Base-by-base conservation (phyloP, 176 grass and related monocot species). In the Phoenix roebelenii region DNA sequence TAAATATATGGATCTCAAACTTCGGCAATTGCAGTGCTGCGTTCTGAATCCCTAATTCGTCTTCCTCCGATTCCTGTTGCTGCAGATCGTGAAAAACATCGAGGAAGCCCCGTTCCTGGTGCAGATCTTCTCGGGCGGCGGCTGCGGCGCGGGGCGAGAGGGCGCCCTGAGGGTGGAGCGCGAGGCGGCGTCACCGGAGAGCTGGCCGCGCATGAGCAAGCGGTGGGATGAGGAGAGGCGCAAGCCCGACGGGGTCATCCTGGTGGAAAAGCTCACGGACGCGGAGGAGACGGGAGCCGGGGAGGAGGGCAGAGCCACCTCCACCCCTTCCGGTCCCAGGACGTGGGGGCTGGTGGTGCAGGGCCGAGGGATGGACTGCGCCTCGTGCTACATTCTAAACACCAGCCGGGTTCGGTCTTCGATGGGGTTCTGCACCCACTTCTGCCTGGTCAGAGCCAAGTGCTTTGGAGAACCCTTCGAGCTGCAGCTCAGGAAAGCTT, bases 361-460 rank as follows among this genome's bases (percentile, higher is more conserved):
- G 52, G 79, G 79, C 51, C 55, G 72, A 55, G 79, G 79, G 24
- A 82, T 70, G 65, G 72, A 75, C 14, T 71, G 59, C 55, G 72
- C 23, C 29, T 22, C 66, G 0, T 82, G 79, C 35, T 82, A 82
- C 66, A 75, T 82, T 4, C 65, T 82, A 4, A 76, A 96, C 86
- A 96, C 83, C 60, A 90, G 80, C 67, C 77, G 83, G 5, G 92
- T 96, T 15, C 67, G 67, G 51, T 96, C 92, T 16, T 19, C 92
- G 7, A 72, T 72, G 6, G 92, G 92, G 0, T 80, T 79, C 64
- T 90, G 86, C 72, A 96, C 92, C 35, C 87, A 96, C 79, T 96
- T 96, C 87, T 82, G 78, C 79, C 78, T 96, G 60, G 81, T 77
- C 15, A 60, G 86, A 18, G 92, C 72, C 20, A 73, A 88, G 75